A percentile compares a stretch with the other conserved stretches of the same genome.
Evolutionary conservation across 352 stramenopile genomes (phyloP).

Genomic region (Globisporangium solare): DNA sequence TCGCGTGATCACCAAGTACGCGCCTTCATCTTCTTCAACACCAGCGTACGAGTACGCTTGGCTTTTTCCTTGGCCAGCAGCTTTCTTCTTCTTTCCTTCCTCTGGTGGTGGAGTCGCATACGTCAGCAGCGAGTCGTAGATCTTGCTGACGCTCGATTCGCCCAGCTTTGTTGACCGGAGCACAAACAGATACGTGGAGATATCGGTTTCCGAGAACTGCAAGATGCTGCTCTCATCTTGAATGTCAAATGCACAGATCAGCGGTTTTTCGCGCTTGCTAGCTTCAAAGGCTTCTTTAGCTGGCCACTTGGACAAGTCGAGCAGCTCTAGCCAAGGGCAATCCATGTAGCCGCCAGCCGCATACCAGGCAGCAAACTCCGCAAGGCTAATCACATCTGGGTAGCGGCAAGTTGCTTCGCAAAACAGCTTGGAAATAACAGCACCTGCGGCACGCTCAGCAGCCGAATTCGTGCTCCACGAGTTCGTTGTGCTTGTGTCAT

Average conservation of each 20-base stretch:
- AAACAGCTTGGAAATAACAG: slow-evolving; percentile 88
- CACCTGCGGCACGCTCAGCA: slow-evolving; percentile 83
- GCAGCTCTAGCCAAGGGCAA: slow-evolving; percentile 94
- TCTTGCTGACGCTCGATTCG: slow-evolving; percentile 64
- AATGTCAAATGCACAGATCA: slow-evolving; percentile 86
- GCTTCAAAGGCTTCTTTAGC: slow-evolving; percentile 84
- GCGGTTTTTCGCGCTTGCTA: slow-evolving; percentile 79
- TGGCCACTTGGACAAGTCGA: slow-evolving; percentile 95
- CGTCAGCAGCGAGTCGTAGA: slow-evolving; percentile 74
- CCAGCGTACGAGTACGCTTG: slow-evolving; percentile 74
- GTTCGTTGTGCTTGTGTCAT: slow-evolving; percentile 52
- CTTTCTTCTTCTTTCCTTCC: slow-evolving; percentile 53
- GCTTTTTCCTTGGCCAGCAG: slow-evolving; percentile 26
- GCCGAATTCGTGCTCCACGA: slow-evolving; percentile 76
- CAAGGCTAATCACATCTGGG: slow-evolving; percentile 84
- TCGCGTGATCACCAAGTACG: slow-evolving; percentile 70
- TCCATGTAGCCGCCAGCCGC: slow-evolving; percentile 91
- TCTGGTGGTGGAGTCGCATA: slow-evolving; percentile 71
- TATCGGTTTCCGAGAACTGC: slow-evolving; percentile 81
- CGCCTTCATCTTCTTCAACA: slow-evolving; percentile 81
- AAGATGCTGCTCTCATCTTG: slow-evolving; percentile 81
- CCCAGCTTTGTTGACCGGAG: slow-evolving; percentile 73
- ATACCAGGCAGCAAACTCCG: slow-evolving; percentile 97
- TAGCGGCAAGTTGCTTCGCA: slow-evolving; percentile 62
- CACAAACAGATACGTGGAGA: slow-evolving; percentile 84